Percentiles rank a stretch among this genome's conserved stretches.
Evolutionary conservation across 78 protist genomes (phyloP).

Genomic region (Dictyostelium discoideum): DNA sequence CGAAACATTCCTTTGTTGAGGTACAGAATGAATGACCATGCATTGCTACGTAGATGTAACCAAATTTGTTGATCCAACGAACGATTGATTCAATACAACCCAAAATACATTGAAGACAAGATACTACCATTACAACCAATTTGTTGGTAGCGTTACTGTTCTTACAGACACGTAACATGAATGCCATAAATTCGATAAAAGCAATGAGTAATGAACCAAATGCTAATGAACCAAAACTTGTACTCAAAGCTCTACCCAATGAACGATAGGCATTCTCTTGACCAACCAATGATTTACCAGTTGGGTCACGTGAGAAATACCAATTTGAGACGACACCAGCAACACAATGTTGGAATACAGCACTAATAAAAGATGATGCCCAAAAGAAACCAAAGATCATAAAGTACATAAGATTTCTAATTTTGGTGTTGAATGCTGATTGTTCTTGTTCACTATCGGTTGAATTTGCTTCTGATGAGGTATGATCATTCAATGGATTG

Average conservation of each 20-base stretch:
- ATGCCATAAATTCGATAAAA: slow-evolving; percentile 51
- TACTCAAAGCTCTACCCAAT: slow-evolving; percentile 39
- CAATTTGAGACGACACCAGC: slow-evolving; percentile 84
- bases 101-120: slow-evolving; percentile 67
- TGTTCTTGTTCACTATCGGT: background rate
- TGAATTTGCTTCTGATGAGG: background rate
- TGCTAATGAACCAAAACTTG: slow-evolving; percentile 65
- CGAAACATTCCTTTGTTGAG: slow-evolving; percentile 61
- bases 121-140: slow-evolving; percentile 55
- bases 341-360: slow-evolving; percentile 74
- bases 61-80: slow-evolving; percentile 71
- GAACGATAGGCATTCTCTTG: slow-evolving; percentile 30
- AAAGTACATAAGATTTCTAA: slow-evolving; percentile 71
- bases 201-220: slow-evolving; percentile 75
- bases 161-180: slow-evolving; percentile 30
- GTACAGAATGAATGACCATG: slow-evolving; percentile 76
- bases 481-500: background rate
- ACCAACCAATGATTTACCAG: slow-evolving; percentile 35
- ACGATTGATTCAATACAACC: slow-evolving; percentile 61
- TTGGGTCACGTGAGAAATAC: slow-evolving; percentile 69
- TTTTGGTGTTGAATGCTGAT: slow-evolving; percentile 56
- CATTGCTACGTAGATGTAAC: slow-evolving; percentile 82
- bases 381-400: slow-evolving; percentile 79
- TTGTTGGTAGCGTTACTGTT: slow-evolving; percentile 19
- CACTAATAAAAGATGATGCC: slow-evolving; percentile 64